Conservation (phyloP, 2,329 filamentous ascomycete species). For the Fusarium keratoplasticum region DNA sequence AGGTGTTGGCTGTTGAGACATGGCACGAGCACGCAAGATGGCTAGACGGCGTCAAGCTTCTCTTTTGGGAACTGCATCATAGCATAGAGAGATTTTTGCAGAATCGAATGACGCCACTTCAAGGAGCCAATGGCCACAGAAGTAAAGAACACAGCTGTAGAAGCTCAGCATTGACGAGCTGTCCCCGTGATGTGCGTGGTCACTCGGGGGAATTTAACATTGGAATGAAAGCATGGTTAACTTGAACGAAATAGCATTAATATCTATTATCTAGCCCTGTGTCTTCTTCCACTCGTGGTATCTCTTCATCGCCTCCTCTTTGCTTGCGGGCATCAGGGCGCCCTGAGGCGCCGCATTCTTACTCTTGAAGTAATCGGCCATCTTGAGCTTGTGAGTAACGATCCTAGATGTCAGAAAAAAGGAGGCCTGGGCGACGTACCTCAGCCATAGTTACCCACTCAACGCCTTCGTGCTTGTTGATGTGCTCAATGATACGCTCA, state of each 20-base stretch:
- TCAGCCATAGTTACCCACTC: slow-evolving; percentile 78
- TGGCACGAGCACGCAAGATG: too few species aligned
- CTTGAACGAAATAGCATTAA: background rate
- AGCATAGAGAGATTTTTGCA: background rate
- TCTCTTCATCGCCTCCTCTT: slow-evolving; percentile 31
- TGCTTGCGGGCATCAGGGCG: slow-evolving; percentile 68
- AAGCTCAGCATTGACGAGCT: background rate
- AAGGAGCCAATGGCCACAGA: background rate
- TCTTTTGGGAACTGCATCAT: background rate
- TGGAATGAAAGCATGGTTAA: background rate
- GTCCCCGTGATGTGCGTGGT: rapidly evolving
- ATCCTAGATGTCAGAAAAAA: too few species aligned
- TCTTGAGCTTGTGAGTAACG: slow-evolving; percentile 44
- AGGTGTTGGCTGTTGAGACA: background rate
- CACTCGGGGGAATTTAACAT: background rate
- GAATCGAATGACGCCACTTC: background rate
- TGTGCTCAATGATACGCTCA: slow-evolving; percentile 73
- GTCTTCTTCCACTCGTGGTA: slow-evolving; percentile 33
- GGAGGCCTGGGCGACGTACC: slow-evolving; percentile 16
- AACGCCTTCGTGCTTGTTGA: slow-evolving; percentile 70
- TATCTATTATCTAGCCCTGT: slow-evolving; percentile 1
- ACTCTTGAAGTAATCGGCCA: slow-evolving; percentile 78
- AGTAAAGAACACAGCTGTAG: background rate
- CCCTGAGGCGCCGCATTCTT: slow-evolving; percentile 69
- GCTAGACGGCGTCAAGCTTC: background rate